Percentiles rank a stretch among this genome's conserved stretches.
phyloP scores from a whole-genome alignment of 768 basidiomycete genomes.

The Hebeloma cylindrosporum region DNA sequence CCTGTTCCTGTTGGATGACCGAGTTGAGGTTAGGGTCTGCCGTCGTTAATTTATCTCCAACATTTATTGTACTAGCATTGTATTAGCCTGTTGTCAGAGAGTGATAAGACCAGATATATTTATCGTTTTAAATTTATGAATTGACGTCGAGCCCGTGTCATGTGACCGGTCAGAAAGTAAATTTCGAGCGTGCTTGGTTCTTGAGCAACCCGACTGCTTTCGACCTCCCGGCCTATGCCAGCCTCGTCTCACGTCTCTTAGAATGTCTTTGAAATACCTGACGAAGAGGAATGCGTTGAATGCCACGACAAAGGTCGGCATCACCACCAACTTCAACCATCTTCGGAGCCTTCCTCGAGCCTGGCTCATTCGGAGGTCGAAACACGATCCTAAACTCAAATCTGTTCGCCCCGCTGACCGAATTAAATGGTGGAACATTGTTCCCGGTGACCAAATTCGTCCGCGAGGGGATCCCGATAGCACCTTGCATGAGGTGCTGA shows the following conservation, averaged over 20 bases:
- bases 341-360: constrained; percentile 59
- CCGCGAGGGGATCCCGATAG: constrained; percentile 63
- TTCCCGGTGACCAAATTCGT: constrained; percentile 79
- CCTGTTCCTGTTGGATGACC: constrained; percentile 30
- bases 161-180: no score
- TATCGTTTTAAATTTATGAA: no score
- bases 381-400: constrained; percentile 49
- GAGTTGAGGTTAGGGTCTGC: constrained; percentile 4
- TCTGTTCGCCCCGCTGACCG: constrained; percentile 63
- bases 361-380: constrained; percentile 45
- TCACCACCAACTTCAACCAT: constrained; percentile 69
- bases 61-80: constrained; percentile 25
- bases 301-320: constrained; percentile 52
- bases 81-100: no score
- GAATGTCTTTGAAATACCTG: constrained; percentile 14
- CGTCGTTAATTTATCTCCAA: constrained; percentile 22
- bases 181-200: no score
- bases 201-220: no score
- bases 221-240: constrained; percentile 5
- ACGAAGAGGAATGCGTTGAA: constrained; percentile 30
- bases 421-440: constrained; percentile 86
- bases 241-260: neutral
- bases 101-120: no score
- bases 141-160: no score
- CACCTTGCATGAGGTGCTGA: constrained; percentile 65